phyloP scores from a whole-genome alignment of 2,329 filamentous ascomycete species.

The Nothopassalora personata region DNA sequence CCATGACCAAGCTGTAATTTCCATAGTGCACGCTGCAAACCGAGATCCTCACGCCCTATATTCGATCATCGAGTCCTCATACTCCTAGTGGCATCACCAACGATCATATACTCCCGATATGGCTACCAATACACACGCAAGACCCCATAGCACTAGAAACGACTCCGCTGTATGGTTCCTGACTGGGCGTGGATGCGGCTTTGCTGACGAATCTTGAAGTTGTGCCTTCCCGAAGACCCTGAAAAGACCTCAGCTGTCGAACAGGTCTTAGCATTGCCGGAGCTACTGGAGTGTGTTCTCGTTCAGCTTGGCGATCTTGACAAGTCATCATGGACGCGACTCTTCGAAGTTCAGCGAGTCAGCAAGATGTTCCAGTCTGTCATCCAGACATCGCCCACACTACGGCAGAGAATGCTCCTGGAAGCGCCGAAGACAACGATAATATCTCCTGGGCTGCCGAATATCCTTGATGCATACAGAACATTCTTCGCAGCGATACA shows the following conservation, averaged over 20 bases:
- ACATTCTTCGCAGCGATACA: constrained; percentile 19
- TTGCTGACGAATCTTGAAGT: not conserved
- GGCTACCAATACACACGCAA: not conserved
- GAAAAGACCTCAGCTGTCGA: constrained; percentile 5
- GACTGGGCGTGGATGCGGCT: not conserved
- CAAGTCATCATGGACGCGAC: constrained; percentile 14
- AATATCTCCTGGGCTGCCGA: constrained; percentile 6
- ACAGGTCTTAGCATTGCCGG: constrained; percentile 17
- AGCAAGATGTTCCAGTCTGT: constrained; percentile 16
- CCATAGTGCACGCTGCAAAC: not conserved
- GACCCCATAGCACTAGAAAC: not conserved
- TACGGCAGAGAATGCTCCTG: constrained; percentile 17
- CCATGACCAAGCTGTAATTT: not conserved
- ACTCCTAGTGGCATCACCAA: not conserved
- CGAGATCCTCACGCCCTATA: not conserved
- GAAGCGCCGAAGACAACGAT: constrained; percentile 8
- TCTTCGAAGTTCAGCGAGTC: constrained; percentile 19
- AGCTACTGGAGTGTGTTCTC: constrained; percentile 20
- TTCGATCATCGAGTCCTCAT: not conserved
- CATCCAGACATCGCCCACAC: constrained; percentile 15
- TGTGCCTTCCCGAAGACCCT: not conserved
- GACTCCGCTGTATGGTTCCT: not conserved
- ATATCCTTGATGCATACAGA: constrained; percentile 15
- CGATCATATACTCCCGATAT: not conserved
- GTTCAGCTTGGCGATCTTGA: constrained; percentile 15